These are phyloP conservation scores for Lichtheimia ramosa DNA, from an alignment of 371 early-diverging fungal genomes.

Conservation along the genomic window DNA sequence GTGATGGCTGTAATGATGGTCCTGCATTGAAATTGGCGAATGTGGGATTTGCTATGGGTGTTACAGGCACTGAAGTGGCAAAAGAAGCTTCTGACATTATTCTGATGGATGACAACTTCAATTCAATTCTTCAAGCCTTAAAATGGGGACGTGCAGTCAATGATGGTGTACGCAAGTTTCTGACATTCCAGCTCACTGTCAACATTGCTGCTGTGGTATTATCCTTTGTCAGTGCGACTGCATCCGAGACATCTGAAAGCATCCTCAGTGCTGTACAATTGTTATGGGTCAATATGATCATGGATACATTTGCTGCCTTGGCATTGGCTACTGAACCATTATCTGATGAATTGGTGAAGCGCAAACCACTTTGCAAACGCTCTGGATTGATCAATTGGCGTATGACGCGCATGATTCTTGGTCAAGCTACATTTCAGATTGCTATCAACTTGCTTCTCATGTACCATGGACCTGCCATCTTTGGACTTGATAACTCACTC, in stretches of 20 bases:
- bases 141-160: slow-evolving; percentile 93
- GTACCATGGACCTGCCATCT: slow-evolving; percentile 27
- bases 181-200: slow-evolving; percentile 94
- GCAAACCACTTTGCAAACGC: slow-evolving; percentile 21
- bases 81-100: slow-evolving; percentile 91
- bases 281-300: slow-evolving; percentile 95
- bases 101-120: slow-evolving; percentile 91
- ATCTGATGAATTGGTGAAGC: slow-evolving; percentile 75
- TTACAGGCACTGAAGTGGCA: slow-evolving; percentile 92
- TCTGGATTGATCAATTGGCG: slow-evolving; percentile 64
- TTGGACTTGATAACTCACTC: slow-evolving; percentile 20
- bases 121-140: slow-evolving; percentile 80
- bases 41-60: slow-evolving; percentile 95
- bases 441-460: slow-evolving; percentile 46
- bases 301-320: slow-evolving; percentile 94
- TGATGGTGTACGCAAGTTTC: slow-evolving; percentile 87
- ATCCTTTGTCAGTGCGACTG: slow-evolving; percentile 89
- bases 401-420: slow-evolving; percentile 59
- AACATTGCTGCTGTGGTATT: slow-evolving; percentile 81
- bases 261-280: slow-evolving; percentile 93
- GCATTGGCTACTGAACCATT: slow-evolving; percentile 95
- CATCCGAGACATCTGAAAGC: slow-evolving; percentile 92
- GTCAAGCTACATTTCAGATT: slow-evolving; percentile 70
- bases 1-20: slow-evolving; percentile 95
- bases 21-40: slow-evolving; percentile 92